Percentiles rank a stretch among this genome's conserved stretches.
phyloP scores from a whole-genome alignment of 2,329 filamentous ascomycete genomes.

The Aspergillus neoniger region DNA sequence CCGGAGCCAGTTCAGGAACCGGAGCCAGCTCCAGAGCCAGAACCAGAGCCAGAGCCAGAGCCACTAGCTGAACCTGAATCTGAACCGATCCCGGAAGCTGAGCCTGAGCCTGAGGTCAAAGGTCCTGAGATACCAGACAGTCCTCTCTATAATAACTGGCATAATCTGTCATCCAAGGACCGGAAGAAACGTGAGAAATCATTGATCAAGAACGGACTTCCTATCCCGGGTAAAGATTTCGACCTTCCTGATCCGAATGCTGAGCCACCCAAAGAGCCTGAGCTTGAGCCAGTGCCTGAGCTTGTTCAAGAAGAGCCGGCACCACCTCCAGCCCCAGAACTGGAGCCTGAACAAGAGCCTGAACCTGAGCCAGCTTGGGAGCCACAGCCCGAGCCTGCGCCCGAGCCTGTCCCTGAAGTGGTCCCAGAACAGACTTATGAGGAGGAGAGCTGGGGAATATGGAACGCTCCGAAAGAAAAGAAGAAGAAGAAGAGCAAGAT shows the following conservation, averaged over 20 bases:
- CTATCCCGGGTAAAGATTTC: slow-evolving; percentile 35
- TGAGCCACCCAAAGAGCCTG: slow-evolving; percentile 25
- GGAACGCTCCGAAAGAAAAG: slow-evolving; percentile 46
- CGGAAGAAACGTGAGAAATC: slow-evolving; percentile 48
- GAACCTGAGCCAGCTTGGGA: slow-evolving; percentile 31
- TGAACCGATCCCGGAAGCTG: slow-evolving; percentile 22
- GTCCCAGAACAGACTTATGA: slow-evolving; percentile 28
- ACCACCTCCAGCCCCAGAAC: slow-evolving; percentile 18
- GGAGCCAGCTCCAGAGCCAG: slow-evolving; percentile 23
- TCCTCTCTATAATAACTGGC: slow-evolving; percentile 40
- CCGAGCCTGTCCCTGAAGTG: slow-evolving; percentile 21
- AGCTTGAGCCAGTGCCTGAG: slow-evolving; percentile 23
- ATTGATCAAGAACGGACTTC: slow-evolving; percentile 30
- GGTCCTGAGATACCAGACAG: slow-evolving; percentile 38
- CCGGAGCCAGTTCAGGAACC: slow-evolving; percentile 19
- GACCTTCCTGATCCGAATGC: slow-evolving; percentile 27
- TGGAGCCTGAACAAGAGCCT: slow-evolving; percentile 26
- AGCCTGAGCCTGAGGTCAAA: slow-evolving; percentile 13
- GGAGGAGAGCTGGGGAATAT: slow-evolving; percentile 36
- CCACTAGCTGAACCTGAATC: slow-evolving; percentile 33
- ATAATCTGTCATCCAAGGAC: slow-evolving; percentile 41
- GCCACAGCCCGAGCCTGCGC: slow-evolving; percentile 30
- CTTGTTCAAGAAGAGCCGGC: slow-evolving; percentile 20
- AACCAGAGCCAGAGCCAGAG: slow-evolving; percentile 24
- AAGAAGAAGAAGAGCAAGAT: slow-evolving; percentile 50